Base-by-base conservation (phyloP, 2,329 filamentous ascomycete genomes). In the Apiospora koreana region DNA sequence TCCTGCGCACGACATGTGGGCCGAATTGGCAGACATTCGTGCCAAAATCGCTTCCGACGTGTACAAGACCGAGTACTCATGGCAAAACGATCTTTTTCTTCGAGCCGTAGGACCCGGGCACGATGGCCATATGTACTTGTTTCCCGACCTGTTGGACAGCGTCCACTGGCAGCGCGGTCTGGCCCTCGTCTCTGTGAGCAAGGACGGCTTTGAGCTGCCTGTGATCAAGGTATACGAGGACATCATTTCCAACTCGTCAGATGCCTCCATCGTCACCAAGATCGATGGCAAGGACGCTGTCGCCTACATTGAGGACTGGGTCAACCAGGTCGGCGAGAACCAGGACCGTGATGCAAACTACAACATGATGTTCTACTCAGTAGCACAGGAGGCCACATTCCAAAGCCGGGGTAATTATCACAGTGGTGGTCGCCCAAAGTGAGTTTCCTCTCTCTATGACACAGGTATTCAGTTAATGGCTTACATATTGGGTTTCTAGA, bases 91-190 rank as follows among this genome's bases (percentile, higher is more conserved):
- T 48, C 71, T 83, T 18, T 84, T 82, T 72, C 71, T 76, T 48
- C 79, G 71, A 6, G 78, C 83, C 48, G 81, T 82, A 64, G 80
- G 79, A 2, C 75, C 79, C 10, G 81, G 76, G 0, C 82, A 84
- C 69, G 82, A 84, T 65, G 82, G 82, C 9, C 82, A 84, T 74
- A 81, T 83, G 50, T 77, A 81, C 41, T 80, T 79, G 69, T 83
- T 82, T 67, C 80, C 82, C 2, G 83, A 84, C 70, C 77, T 81
- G 45, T 68, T 84, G 54, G 80, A 79, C 8, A 74, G 73, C 2
- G 80, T 84, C 48, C 77, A 81, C 67, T 84, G 78, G 77, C 35
- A 38, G 77, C 76, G 66, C 72, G 77, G 25, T 75, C 75, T 73
- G 16, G 77, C 77, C 2, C 69, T 79, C 48, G 77, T 79, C 10